phyloP scores from a whole-genome alignment of 345 rosid species.

The Iberis pinnata region DNA sequence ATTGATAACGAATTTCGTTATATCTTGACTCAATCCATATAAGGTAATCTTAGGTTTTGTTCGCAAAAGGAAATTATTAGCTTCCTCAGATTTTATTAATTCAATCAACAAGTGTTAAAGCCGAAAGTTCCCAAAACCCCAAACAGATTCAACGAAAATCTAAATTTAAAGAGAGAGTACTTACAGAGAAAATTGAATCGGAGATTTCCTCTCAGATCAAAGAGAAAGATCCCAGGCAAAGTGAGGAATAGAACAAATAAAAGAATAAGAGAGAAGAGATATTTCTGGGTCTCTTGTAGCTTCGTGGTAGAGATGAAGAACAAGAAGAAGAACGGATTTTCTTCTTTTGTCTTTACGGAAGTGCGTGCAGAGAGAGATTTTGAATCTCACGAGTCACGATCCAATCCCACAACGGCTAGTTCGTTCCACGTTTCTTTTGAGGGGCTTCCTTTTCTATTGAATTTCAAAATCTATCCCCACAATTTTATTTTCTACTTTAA shows the following conservation, averaged over 20 bases:
- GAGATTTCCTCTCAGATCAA: background rate
- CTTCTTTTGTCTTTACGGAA: constrained; percentile 25
- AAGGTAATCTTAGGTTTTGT: constrained; percentile 13
- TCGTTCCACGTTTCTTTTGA: constrained; percentile 15
- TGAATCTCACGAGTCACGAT: constrained; percentile 21
- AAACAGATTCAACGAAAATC: too few species aligned
- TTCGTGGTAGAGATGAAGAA: constrained; percentile 2
- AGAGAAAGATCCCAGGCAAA: background rate
- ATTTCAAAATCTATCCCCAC: background rate
- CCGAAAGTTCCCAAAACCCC: constrained; percentile 1
- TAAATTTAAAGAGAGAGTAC: background rate
- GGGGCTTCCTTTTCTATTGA: constrained; percentile 11
- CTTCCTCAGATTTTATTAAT: background rate
- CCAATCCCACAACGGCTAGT: constrained; percentile 33
- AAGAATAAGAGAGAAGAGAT: constrained; percentile 11
- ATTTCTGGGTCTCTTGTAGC: background rate
- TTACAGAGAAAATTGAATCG: too few species aligned
- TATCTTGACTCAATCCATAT: background rate
- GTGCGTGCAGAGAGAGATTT: constrained; percentile 27
- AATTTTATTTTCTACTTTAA: background rate
- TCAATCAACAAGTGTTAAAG: background rate
- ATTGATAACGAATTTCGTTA: background rate
- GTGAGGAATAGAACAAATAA: constrained; percentile 9
- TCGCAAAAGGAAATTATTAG: constrained; percentile 15
- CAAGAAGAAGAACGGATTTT: constrained; percentile 14